Conservation (phyloP, 495 filamentous ascomycete genomes). For the Bryoglossum gracile region DNA sequence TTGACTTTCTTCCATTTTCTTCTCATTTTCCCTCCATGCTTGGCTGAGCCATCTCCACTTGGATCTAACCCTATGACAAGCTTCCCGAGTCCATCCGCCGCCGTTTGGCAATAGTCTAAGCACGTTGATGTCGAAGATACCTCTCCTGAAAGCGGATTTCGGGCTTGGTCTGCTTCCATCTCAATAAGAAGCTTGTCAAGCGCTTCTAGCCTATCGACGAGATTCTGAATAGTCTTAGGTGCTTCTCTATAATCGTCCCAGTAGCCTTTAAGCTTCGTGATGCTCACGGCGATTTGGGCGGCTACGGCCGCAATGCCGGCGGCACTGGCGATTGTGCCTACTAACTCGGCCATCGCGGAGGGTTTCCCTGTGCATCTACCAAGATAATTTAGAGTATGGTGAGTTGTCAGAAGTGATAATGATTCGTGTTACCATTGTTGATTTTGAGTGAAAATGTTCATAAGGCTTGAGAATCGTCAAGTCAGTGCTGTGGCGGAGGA, state of each 20-base stretch:
- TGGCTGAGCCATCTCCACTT: too few relatives aligned
- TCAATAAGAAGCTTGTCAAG: slow-evolving; percentile 21
- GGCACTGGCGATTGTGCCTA: slow-evolving; percentile 31
- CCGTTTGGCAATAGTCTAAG: slow-evolving; percentile 5
- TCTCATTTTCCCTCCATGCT: background rate
- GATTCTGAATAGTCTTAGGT: slow-evolving; percentile 25
- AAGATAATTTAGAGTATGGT: too few relatives aligned
- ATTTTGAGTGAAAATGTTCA: too few relatives aligned
- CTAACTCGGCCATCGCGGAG: slow-evolving; percentile 28
- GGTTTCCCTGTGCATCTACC: too few relatives aligned
- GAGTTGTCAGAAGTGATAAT: too few relatives aligned
- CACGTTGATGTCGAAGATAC: background rate
- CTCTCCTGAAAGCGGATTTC: background rate
- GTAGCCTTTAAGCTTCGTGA: slow-evolving; percentile 29
- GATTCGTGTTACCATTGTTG: too few relatives aligned
- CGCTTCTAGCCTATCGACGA: slow-evolving; percentile 28
- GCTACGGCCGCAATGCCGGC: slow-evolving; percentile 28
- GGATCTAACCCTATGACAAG: background rate
- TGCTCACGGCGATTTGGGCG: slow-evolving; percentile 23
- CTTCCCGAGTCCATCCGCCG: background rate
- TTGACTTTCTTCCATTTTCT: slow-evolving; percentile 1
- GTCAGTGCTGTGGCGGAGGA: too few relatives aligned
- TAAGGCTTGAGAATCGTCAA: too few relatives aligned
- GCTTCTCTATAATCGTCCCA: slow-evolving; percentile 32
- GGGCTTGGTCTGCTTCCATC: slow-evolving; percentile 1